A percentile compares a stretch with the other conserved stretches of the same genome.
These are phyloP conservation scores for Phytophthora idaei DNA, from an alignment of 352 stramenopile species.

Conservation along the genomic window DNA sequence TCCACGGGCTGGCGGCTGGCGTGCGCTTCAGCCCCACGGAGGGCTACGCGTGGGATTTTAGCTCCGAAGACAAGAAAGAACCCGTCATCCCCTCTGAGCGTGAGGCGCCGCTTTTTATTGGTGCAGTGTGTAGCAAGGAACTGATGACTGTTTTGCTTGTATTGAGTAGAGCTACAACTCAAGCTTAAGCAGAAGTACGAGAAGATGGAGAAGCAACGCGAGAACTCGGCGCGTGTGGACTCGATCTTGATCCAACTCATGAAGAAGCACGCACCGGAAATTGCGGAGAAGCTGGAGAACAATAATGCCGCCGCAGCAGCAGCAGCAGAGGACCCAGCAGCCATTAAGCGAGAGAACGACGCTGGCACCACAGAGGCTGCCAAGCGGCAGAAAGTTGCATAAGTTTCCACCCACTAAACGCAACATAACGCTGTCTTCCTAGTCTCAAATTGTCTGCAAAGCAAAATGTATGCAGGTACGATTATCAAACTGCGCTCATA, in stretches of 20 bases:
- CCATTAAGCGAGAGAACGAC: conserved; percentile 36
- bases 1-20: conserved; percentile 70
- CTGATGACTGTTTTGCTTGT: background rate
- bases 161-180: conserved; percentile 67
- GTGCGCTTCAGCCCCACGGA: conserved; percentile 88
- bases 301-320: conserved; percentile 30
- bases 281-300: conserved; percentile 74
- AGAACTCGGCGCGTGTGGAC: conserved; percentile 84
- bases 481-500: conserved; percentile 11
- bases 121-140: background rate
- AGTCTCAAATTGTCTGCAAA: conserved; percentile 24
- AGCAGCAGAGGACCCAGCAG: conserved; percentile 1
- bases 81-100: conserved; percentile 85
- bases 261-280: conserved; percentile 88
- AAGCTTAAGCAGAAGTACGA: conserved; percentile 90
- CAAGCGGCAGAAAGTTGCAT: conserved; percentile 75
- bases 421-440: background rate
- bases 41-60: conserved; percentile 89
- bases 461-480: conserved; percentile 16
- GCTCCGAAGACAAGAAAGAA: conserved; percentile 83
- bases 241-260: conserved; percentile 85
- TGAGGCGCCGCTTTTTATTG: conserved; percentile 36
- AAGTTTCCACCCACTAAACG: conserved; percentile 16
- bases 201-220: conserved; percentile 87
- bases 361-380: conserved; percentile 31